Percentiles rank a stretch among this genome's conserved stretches.
phyloP scores from a whole-genome alignment of 441 rosid genomes.

The Sinapis alba region DNA sequence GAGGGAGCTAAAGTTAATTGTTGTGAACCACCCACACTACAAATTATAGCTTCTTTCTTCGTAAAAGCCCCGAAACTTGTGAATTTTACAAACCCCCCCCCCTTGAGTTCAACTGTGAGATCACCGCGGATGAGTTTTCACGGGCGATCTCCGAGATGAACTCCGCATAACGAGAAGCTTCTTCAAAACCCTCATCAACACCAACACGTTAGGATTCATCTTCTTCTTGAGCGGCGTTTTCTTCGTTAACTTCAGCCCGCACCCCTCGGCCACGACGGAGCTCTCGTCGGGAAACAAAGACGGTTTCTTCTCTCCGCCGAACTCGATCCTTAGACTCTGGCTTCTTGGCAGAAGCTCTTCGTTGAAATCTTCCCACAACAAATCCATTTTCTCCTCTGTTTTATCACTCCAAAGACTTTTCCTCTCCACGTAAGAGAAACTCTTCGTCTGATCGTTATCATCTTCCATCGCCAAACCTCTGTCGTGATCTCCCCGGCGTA shows the following conservation, averaged over 20 bases:
- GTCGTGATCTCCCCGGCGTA: background rate
- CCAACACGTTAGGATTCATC: slow-evolving; percentile 48
- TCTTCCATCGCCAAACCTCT: background rate
- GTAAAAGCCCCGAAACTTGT: slow-evolving; percentile 23
- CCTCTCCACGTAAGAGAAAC: slow-evolving; percentile 44
- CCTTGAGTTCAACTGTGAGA: background rate
- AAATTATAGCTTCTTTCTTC: background rate
- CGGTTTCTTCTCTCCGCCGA: background rate
- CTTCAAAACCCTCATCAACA: slow-evolving; percentile 58
- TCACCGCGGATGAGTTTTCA: slow-evolving; percentile 40
- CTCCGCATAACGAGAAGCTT: slow-evolving; percentile 55
- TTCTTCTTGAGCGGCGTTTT: slow-evolving; percentile 12
- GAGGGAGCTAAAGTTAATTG: slow-evolving; percentile 19
- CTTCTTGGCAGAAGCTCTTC: slow-evolving; percentile 50
- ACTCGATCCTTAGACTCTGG: slow-evolving; percentile 26
- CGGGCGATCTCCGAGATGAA: slow-evolving; percentile 41
- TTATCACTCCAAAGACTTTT: slow-evolving; percentile 38
- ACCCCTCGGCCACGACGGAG: slow-evolving; percentile 37
- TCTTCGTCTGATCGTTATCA: slow-evolving; percentile 35
- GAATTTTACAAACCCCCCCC: background rate
- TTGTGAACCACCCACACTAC: slow-evolving; percentile 16
- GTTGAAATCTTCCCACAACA: slow-evolving; percentile 89
- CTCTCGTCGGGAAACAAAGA: slow-evolving; percentile 5
- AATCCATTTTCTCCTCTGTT: slow-evolving; percentile 71
- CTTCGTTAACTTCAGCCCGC: slow-evolving; percentile 44